Percentiles rank a stretch among this genome's conserved stretches.
Evolutionary conservation across 306 rosid species (phyloP).

Genomic region (Castanea mollissima): DNA sequence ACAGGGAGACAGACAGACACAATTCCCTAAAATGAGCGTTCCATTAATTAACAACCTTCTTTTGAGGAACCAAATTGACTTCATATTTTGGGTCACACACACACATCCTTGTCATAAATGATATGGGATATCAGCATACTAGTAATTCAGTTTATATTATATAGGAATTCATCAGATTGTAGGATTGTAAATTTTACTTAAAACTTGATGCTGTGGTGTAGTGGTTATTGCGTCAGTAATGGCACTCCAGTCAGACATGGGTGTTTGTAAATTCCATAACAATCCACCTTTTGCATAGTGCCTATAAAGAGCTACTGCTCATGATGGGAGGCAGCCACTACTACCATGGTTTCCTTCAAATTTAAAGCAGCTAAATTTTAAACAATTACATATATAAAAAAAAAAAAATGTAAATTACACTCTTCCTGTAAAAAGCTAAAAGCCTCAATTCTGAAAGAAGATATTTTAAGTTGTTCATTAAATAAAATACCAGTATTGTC

Average conservation of each 20-base stretch:
- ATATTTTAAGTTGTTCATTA: background rate
- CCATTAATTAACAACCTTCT: background rate
- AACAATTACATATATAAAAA: too few species aligned
- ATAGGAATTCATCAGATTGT: too few species aligned
- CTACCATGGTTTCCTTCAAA: slow-evolving; percentile 37
- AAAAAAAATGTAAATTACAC: too few species aligned
- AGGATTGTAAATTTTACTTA: background rate
- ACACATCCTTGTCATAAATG: background rate
- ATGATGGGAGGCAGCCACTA: slow-evolving; percentile 47
- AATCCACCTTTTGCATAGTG: slow-evolving; percentile 62
- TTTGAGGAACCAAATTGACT: background rate
- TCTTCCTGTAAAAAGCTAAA: background rate
- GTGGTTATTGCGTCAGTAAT: too few species aligned
- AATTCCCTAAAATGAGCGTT: background rate
- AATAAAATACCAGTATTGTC: background rate
- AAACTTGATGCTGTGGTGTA: too few species aligned
- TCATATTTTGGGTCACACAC: background rate
- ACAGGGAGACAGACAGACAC: background rate
- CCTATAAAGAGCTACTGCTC: slow-evolving; percentile 48
- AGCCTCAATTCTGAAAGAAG: background rate
- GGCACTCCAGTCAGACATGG: slow-evolving; percentile 71
- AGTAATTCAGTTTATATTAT: too few species aligned
- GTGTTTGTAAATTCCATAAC: slow-evolving; percentile 45
- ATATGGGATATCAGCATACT: background rate
- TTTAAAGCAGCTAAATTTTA: slow-evolving; percentile 41